Conservation (phyloP, 2,329 filamentous ascomycete genomes). For the Fusarium papillatum region DNA sequence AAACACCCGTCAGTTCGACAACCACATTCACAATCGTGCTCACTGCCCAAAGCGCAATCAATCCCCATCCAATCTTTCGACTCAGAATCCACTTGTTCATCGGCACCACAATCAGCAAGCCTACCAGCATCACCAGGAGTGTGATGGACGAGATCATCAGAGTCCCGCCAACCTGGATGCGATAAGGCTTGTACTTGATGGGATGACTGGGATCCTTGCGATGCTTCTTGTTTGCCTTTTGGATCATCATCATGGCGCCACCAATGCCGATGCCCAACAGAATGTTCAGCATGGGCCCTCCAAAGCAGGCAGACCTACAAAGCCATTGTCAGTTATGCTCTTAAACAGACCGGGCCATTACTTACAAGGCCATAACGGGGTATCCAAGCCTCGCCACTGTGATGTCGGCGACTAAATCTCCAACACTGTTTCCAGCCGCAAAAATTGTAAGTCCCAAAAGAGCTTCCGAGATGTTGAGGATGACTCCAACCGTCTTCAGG, state of each 20-base stretch:
- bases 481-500: conserved; percentile 92
- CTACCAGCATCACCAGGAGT: conserved; percentile 83
- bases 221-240: conserved; percentile 74
- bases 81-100: conserved; percentile 90
- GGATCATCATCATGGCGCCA: conserved; percentile 88
- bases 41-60: conserved; percentile 85
- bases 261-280: conserved; percentile 93
- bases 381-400: conserved; percentile 94
- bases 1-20: conserved; percentile 78
- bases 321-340: conserved; percentile 13
- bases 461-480: conserved; percentile 93
- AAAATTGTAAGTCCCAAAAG: conserved; percentile 96
- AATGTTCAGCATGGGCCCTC: conserved; percentile 99
- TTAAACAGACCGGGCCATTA: conserved; percentile 33
- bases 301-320: conserved; percentile 88
- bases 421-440: conserved; percentile 94
- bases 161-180: conserved; percentile 87
- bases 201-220: conserved; percentile 75
- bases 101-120: conserved; percentile 85
- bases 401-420: conserved; percentile 94
- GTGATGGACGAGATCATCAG: conserved; percentile 89
- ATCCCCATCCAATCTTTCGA: conserved; percentile 82
- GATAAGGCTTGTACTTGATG: conserved; percentile 80
- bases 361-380: conserved; percentile 91
- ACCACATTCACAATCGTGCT: conserved; percentile 87